Evolutionary conservation across 2,329 filamentous ascomycete species (phyloP).

Genomic region (Diatrype stigma): DNA sequence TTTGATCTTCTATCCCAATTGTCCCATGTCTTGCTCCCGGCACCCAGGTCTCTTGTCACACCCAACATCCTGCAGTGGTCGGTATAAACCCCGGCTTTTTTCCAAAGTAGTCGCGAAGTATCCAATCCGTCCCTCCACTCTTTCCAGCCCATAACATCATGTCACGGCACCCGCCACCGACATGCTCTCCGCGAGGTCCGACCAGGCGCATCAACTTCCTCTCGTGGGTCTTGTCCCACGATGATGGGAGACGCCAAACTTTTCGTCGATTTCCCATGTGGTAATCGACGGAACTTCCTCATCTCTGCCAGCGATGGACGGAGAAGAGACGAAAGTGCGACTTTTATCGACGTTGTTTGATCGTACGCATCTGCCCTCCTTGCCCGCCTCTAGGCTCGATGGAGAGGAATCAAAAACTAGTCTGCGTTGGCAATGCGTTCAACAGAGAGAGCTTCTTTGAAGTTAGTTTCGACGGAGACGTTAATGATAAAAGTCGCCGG

Average conservation of each 20-base stretch:
- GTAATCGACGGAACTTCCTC: conserved; percentile 41
- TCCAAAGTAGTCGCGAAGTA: conserved; percentile 14
- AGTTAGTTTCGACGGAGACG: conserved; percentile 14
- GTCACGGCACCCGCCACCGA: conserved; percentile 35
- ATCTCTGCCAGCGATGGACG: conserved; percentile 34
- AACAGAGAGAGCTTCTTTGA: conserved; percentile 63
- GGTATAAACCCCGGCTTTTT: conserved; percentile 17
- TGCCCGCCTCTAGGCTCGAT: conserved; percentile 31
- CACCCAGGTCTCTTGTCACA: conserved; percentile 31
- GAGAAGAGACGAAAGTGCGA: conserved; percentile 60
- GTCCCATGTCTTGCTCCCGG: conserved; percentile 41
- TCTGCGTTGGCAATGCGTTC: conserved; percentile 82
- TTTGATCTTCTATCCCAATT: conserved; percentile 25
- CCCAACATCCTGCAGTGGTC: conserved; percentile 15
- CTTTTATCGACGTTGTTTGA: conserved; percentile 98
- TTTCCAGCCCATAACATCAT: conserved; percentile 37
- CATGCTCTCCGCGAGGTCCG: conserved; percentile 48
- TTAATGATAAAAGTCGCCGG: conserved; percentile 23
- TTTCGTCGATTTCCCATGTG: conserved; percentile 24
- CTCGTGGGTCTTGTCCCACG: conserved; percentile 39
- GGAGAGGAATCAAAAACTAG: conserved; percentile 92
- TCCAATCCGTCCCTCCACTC: conserved; percentile 22
- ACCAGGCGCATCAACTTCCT: conserved; percentile 55
- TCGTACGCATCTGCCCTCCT: conserved; percentile 68
- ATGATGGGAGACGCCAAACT: conserved; percentile 46